Percentiles rank a stretch among this genome's conserved stretches.
Evolutionary conservation across 805 yeast genomes (phyloP).

Genomic region (Lipomyces lipofer): DNA sequence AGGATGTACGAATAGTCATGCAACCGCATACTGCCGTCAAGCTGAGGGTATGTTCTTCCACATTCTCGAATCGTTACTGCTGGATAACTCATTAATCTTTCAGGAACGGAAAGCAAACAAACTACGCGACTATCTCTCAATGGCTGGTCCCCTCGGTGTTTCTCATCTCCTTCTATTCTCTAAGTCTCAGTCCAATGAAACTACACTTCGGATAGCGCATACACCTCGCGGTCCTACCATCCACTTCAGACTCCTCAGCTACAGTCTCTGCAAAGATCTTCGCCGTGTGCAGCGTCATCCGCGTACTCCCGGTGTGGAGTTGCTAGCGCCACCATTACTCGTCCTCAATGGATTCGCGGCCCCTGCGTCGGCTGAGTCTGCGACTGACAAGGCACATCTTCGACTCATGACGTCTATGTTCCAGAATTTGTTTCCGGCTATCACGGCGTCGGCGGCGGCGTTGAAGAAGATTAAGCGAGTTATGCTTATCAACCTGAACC

Average conservation of each 20-base stretch:
- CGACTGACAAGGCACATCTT: constrained; percentile 59
- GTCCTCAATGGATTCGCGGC: constrained; percentile 87
- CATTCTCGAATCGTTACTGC: neutral
- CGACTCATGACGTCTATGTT: constrained; percentile 75
- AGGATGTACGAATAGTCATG: constrained; percentile 86
- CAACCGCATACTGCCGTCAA: constrained; percentile 95
- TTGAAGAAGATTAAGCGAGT: constrained; percentile 79
- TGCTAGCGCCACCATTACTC: constrained; percentile 77
- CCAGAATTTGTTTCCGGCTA: constrained; percentile 94
- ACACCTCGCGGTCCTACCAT: constrained; percentile 95
- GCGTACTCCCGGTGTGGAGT: constrained; percentile 64
- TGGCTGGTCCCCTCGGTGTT: constrained; percentile 97
- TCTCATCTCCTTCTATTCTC: constrained; percentile 84
- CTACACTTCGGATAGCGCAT: constrained; percentile 78
- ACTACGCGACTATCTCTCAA: constrained; percentile 90
- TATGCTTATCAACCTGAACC: constrained; percentile 72
- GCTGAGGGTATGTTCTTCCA: constrained; percentile 45
- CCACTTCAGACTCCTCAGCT: constrained; percentile 73
- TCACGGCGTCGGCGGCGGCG: constrained; percentile 78
- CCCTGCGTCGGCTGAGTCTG: constrained; percentile 54
- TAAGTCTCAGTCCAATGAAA: constrained; percentile 73
- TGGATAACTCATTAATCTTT: too few relatives aligned
- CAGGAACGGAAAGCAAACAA: constrained; percentile 81
- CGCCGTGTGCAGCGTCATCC: constrained; percentile 70
- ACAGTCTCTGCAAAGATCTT: constrained; percentile 81